Evolutionary conservation across 2,329 filamentous ascomycete genomes (phyloP), one percentile per base, ranked within the genome.

Genomic region (Fusarium pseudoanthophilum): DNA sequence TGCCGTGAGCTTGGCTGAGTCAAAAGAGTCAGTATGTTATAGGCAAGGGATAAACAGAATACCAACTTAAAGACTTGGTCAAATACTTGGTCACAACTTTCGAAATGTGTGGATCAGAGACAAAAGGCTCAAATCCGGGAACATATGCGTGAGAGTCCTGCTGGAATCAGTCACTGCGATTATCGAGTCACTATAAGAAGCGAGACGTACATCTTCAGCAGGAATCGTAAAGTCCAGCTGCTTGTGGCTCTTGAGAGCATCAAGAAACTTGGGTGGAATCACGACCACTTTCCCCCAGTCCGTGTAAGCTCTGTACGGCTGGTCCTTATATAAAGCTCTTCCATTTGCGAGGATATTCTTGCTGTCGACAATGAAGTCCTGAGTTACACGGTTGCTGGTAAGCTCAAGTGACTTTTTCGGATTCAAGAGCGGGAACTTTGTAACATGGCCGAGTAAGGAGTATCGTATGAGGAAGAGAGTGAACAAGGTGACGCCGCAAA

Each of bases 61-160:
- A 64, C 60, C 0, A 21, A 64, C 60, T 28, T 18, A 65, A 36
- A 14, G 42, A 11, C 11, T 57, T 65, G 13, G 60, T 67, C 8
- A 67, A 5, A 4, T 67, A 66, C n/a, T 67, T 66, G 6, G 28
- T 59, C 2, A 67, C 37, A 18, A 67, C 43, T 5, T 28, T 57
- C 0, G 8, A 1, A 18, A 42, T 11, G 0, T 20, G 16, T 2
- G 30, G 36, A 1, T 18, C 26, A 6, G 18, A 30, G 21, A 2
- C 1, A 24, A 67, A 34, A 1, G 64, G 42, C 0, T 66, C 64
- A 28, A 67, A 67, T 14, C 64, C 64, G 1, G 60, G 43, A 11
- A 67, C 30, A 28, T 67, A 67, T 9, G 24, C 37, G 16, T 67
- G 64, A 20, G 60, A 18, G 28, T 67, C 64, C 64, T 67, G 2